Percentiles rank a stretch among this genome's conserved stretches.
Conservation (phyloP, 2,329 filamentous ascomycete genomes). For the Nothophaeocryptopus gaeumannii region DNA sequence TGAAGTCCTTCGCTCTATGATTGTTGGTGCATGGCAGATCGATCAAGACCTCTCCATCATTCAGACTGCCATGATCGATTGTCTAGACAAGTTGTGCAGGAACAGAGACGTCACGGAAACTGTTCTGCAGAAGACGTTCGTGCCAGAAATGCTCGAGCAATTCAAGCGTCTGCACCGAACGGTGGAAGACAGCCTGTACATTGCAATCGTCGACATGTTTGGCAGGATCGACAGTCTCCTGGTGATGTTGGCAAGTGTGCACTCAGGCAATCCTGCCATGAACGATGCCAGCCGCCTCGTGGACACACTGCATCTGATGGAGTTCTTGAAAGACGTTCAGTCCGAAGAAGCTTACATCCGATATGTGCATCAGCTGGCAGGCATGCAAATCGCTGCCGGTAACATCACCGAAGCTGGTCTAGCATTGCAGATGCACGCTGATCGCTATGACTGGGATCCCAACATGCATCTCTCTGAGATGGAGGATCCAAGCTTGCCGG, state of each 20-base stretch:
- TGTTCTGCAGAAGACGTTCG: constrained; percentile 87
- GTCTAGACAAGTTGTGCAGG: constrained; percentile 85
- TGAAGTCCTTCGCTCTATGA: constrained; percentile 94
- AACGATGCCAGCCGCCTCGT: constrained; percentile 76
- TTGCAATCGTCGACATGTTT: constrained; percentile 74
- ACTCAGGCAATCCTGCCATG: constrained; percentile 65
- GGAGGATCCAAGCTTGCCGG: constrained; percentile 71
- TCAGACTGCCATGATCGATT: constrained; percentile 95
- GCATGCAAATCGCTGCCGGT: constrained; percentile 69
- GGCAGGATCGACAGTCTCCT: constrained; percentile 85
- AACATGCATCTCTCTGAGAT: constrained; percentile 63
- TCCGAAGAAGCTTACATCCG: constrained; percentile 96
- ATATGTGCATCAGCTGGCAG: constrained; percentile 88
- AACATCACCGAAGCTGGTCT: constrained; percentile 87
- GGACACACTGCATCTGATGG: constrained; percentile 87
- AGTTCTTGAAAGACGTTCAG: constrained; percentile 93
- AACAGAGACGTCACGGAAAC: constrained; percentile 74
- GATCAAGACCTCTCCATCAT: constrained; percentile 89
- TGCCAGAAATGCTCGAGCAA: constrained; percentile 75
- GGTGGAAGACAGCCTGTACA: constrained; percentile 69
- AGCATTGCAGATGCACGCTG: constrained; percentile 83
- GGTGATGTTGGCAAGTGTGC: constrained; percentile 84
- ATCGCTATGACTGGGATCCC: constrained; percentile 89
- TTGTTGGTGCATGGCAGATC: constrained; percentile 94
- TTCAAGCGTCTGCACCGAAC: constrained; percentile 69